Evolutionary conservation across 805 yeast species (phyloP).

Genomic region (Metschnikowia bowlesiae): DNA sequence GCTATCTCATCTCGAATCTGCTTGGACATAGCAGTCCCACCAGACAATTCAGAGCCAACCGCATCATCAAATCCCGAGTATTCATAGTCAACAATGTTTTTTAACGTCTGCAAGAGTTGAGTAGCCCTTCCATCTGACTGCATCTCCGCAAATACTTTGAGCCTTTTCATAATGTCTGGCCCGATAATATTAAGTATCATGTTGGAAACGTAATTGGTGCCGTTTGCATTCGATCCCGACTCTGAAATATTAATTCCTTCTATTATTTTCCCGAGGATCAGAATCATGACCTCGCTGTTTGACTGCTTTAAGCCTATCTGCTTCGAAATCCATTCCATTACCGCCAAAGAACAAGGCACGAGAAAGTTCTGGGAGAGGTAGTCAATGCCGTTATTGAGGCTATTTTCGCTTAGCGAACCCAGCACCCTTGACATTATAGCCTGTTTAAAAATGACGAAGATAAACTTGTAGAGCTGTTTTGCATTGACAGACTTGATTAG

Average conservation of each 20-base stretch:
- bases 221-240: conserved; percentile 5
- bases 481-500: conserved; percentile 62
- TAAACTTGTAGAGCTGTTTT: conserved; percentile 60
- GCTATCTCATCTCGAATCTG: conserved; percentile 5
- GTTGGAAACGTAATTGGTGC: conserved; percentile 8
- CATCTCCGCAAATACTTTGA: not conserved
- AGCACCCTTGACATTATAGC: conserved; percentile 57
- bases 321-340: conserved; percentile 28
- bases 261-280: conserved; percentile 12
- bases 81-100: conserved; percentile 6
- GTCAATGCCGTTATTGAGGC: conserved; percentile 74
- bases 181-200: conserved; percentile 15
- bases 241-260: conserved; percentile 11
- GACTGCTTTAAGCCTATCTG: conserved; percentile 14
- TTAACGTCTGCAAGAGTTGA: conserved; percentile 5
- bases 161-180: conserved; percentile 6
- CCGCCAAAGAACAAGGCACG: conserved; percentile 45
- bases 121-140: conserved; percentile 3
- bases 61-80: conserved; percentile 4
- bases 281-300: conserved; percentile 11
- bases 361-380: conserved; percentile 80
- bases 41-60: not conserved
- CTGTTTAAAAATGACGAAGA: conserved; percentile 73
- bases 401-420: conserved; percentile 53
- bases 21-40: not conserved